Base-by-base conservation (phyloP, 2,329 filamentous ascomycete genomes). In the Leptographium radiaticola region DNA sequence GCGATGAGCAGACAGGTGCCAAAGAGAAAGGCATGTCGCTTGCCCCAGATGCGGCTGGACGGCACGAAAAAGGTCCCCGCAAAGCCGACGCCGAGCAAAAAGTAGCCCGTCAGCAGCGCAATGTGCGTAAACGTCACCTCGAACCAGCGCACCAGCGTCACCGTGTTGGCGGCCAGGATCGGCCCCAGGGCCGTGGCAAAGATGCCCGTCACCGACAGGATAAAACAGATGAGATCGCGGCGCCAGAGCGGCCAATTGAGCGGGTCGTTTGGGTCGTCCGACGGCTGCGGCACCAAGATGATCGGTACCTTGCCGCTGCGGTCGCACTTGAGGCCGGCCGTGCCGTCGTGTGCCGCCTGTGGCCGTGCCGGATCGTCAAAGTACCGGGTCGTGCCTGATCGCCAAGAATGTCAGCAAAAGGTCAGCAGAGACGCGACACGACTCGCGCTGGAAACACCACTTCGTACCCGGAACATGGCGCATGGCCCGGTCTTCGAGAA, bases 261-360 rank as follows among this genome's bases (percentile, higher is more conserved):
- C 34, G 89, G 90, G 68, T 96, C 90, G 66, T 94, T 91, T 5
- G 87, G 88, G 66, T 95, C 88, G 67, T 95, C 86, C 58, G 84
- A 90, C 2, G 91, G 91, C 64, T 96, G 91, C 6, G 91, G 91
- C 6, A 75, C 71, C 72, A 96, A 79, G 61, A 96, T 86, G 62
- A 91, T 86, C 51, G 83, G 80, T 18, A 76, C 68, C 18, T 75
- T 72, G 38, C 86, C 84, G 58, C 75, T 83, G 52, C 68, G 76
- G 67, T 90, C 86, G 67, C 82, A 86, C 68, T 93, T 94, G 61
- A 93, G 68, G 56, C 72, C 71, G 15, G 67, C 11, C 31, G 72
- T 65, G 47, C 65, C 68, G 47, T 67, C 70, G 57, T 62, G 59
- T 47, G 68, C 68, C 51, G 66, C 64, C 60, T 75, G 74, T 15